phyloP scores from a whole-genome alignment of 306 rosid genomes.

The Inga leiocalycina region DNA sequence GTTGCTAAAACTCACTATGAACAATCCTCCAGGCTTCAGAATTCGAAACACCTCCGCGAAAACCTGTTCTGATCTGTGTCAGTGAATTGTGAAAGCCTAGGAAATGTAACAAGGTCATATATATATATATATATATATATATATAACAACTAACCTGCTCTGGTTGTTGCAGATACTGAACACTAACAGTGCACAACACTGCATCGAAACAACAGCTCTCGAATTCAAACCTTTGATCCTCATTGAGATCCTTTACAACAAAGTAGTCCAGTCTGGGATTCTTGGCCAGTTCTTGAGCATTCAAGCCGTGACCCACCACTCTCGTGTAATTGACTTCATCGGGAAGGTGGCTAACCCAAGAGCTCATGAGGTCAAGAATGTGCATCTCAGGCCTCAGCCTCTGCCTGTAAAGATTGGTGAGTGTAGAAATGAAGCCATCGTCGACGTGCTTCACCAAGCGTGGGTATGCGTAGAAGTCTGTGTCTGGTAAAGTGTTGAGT shows the following conservation, averaged over 20 bases:
- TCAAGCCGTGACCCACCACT: constrained; percentile 89
- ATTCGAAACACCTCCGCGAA: constrained; percentile 78
- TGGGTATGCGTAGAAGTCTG: constrained; percentile 76
- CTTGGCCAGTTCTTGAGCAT: constrained; percentile 79
- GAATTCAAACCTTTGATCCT: constrained; percentile 64
- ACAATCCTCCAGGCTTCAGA: constrained; percentile 82
- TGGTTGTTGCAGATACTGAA: constrained; percentile 94
- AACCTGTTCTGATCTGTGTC: constrained; percentile 50
- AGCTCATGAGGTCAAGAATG: constrained; percentile 90
- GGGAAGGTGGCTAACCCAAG: constrained; percentile 90
- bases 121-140: too few relatives aligned
- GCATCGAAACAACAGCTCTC: constrained; percentile 71
- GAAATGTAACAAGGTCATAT: not conserved
- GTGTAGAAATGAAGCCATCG: constrained; percentile 68
- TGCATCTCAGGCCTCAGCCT: constrained; percentile 51
- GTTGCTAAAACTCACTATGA: constrained; percentile 86
- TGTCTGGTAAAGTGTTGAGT: constrained; percentile 56
- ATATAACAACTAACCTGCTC: constrained; percentile 63
- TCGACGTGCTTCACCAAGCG: constrained; percentile 82
- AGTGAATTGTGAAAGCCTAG: not conserved
- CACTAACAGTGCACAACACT: constrained; percentile 80
- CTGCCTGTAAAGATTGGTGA: constrained; percentile 66
- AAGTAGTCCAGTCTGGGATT: constrained; percentile 70
- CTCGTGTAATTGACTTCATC: constrained; percentile 53
- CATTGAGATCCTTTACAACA: constrained; percentile 78